These are phyloP conservation scores for Byssoonygena ceratinophila DNA, from an alignment of 2,329 filamentous ascomycete genomes.

Conservation along the genomic window DNA sequence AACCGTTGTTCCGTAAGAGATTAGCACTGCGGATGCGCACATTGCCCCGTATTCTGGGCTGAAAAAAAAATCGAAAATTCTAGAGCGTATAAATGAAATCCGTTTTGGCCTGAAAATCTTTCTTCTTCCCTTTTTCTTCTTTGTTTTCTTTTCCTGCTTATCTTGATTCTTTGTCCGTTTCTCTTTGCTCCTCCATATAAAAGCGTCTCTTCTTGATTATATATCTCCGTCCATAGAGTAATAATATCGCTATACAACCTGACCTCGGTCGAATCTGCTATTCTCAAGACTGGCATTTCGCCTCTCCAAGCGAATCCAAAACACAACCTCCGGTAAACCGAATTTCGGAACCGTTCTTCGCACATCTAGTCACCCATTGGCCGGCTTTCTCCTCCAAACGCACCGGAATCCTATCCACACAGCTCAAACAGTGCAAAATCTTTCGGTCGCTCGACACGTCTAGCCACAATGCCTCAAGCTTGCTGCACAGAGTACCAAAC, in stretches of 20 bases:
- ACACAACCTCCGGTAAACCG: background rate
- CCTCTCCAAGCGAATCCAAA: background rate
- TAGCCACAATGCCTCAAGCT: constrained; percentile 8
- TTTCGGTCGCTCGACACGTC: background rate
- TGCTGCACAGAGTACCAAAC: constrained; percentile 7
- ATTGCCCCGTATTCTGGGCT: constrained; percentile 1
- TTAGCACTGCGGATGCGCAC: background rate
- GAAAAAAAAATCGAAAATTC: background rate
- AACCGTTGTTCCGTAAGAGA: background rate
- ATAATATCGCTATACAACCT: background rate
- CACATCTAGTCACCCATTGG: background rate
- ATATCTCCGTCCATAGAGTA: background rate
- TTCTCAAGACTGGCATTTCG: background rate
- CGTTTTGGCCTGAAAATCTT: background rate
- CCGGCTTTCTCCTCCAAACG: background rate
- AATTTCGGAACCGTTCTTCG: background rate
- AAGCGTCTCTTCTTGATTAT: background rate
- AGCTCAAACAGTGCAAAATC: background rate
- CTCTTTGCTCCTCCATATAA: background rate
- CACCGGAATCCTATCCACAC: background rate
- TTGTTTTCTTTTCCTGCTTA: background rate
- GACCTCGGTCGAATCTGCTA: background rate
- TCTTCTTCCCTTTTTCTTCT: background rate
- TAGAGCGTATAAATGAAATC: constrained; percentile 1
- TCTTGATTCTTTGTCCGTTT: background rate